Percentiles rank a stretch among this genome's conserved stretches.
Conservation (phyloP, 2,329 filamentous ascomycete species). For the Grosmannia penicillata region DNA sequence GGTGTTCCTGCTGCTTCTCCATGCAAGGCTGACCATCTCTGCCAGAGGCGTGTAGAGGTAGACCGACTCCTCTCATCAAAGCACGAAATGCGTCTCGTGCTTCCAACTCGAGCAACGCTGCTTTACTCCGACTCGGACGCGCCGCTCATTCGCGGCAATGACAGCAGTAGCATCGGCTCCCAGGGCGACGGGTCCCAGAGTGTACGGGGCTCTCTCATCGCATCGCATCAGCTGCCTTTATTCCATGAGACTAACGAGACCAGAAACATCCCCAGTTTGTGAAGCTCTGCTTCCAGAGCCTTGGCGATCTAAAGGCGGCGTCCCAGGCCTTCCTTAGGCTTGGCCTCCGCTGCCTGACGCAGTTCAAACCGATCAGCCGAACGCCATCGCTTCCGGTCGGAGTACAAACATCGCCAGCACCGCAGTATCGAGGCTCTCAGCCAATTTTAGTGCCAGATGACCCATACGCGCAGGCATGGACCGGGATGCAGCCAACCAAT, state of each 20-base stretch:
- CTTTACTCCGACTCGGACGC: slow-evolving; percentile 4
- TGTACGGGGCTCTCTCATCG: no score
- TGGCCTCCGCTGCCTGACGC: slow-evolving; percentile 9
- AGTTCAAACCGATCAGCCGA: slow-evolving; percentile 4
- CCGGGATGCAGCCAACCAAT: no score
- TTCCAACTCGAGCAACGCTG: slow-evolving; percentile 8
- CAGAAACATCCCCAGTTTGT: slow-evolving; percentile 5
- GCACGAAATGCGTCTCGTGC: slow-evolving; percentile 8
- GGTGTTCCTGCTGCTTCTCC: not conserved
- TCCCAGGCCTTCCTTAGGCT: slow-evolving; percentile 7
- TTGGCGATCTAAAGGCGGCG: slow-evolving; percentile 9
- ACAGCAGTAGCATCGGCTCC: not conserved
- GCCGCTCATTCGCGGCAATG: not conserved
- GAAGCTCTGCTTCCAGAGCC: slow-evolving; percentile 10
- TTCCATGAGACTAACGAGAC: no score
- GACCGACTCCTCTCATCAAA: not conserved
- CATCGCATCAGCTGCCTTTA: no score
- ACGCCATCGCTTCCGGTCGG: not conserved
- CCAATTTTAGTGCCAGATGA: not conserved
- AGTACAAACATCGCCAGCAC: not conserved
- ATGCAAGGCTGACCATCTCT: not conserved
- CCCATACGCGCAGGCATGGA: no score
- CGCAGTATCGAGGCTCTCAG: not conserved
- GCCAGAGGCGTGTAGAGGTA: not conserved
- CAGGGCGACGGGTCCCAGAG: not conserved